Conservation (phyloP, 164 flowering plant genomes). For the Piper betle region DNA sequence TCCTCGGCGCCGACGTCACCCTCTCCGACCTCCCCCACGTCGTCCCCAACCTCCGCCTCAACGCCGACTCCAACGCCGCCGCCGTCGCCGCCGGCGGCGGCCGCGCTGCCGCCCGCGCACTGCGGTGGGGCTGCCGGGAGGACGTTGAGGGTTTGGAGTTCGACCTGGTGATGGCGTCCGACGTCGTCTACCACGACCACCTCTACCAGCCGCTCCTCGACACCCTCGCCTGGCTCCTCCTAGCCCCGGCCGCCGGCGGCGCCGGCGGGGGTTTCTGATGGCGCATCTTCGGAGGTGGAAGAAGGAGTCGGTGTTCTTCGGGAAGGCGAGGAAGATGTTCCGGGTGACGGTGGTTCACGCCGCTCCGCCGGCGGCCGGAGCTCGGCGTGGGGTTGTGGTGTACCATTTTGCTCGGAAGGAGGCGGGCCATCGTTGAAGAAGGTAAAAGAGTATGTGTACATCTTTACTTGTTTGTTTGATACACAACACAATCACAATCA, state of each 20-base stretch:
- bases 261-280: slow-evolving; percentile 44
- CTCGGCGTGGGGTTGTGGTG: slow-evolving; percentile 63
- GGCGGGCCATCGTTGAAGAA: too few relatives aligned
- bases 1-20: slow-evolving; percentile 50
- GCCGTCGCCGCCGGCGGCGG: slow-evolving; percentile 28
- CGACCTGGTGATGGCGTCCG: slow-evolving; percentile 40
- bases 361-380: slow-evolving; percentile 39
- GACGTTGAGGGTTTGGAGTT: slow-evolving; percentile 40
- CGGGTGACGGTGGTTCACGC: slow-evolving; percentile 29
- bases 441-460: too few relatives aligned
- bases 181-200: slow-evolving; percentile 82
- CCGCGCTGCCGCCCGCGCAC: slow-evolving; percentile 31
- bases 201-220: slow-evolving; percentile 63
- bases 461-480: too few relatives aligned
- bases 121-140: slow-evolving; percentile 59
- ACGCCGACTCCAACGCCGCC: slow-evolving; percentile 36
- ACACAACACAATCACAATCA: too few relatives aligned
- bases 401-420: slow-evolving; percentile 30
- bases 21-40: slow-evolving; percentile 86
- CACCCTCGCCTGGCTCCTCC: slow-evolving; percentile 42
- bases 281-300: slow-evolving; percentile 90
- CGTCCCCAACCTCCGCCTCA: slow-evolving; percentile 55
- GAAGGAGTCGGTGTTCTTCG: slow-evolving; percentile 58
- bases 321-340: slow-evolving; percentile 52
- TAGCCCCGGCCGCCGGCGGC: not conserved